These are phyloP conservation scores for Pythium insidiosum DNA, from an alignment of 352 stramenopile genomes.

Conservation along the genomic window DNA sequence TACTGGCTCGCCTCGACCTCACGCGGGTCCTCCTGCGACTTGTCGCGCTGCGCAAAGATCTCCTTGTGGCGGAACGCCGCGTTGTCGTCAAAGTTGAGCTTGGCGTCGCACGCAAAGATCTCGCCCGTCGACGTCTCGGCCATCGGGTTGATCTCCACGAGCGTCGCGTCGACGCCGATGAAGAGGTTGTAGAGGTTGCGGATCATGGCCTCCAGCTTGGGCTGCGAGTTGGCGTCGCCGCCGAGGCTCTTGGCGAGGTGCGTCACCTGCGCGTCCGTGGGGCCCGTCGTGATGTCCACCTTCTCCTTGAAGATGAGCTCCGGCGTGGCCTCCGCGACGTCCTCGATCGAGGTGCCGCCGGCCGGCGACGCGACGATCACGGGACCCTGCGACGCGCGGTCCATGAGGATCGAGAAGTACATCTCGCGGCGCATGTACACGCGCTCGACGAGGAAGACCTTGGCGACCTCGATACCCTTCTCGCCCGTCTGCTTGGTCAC, in stretches of 20 bases:
- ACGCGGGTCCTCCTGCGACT: constrained; percentile 92
- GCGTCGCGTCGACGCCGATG: constrained; percentile 92
- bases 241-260: constrained; percentile 71
- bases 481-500: constrained; percentile 93
- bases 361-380: constrained; percentile 93
- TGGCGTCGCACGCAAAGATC: constrained; percentile 96
- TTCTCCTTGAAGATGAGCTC: constrained; percentile 92
- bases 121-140: constrained; percentile 93
- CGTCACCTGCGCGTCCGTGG: constrained; percentile 75
- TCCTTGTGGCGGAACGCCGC: constrained; percentile 95
- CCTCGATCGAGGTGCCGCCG: constrained; percentile 96
- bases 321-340: constrained; percentile 91
- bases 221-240: constrained; percentile 31
- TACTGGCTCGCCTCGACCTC: constrained; percentile 92
- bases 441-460: constrained; percentile 90
- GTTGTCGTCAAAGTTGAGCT: constrained; percentile 99
- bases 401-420: constrained; percentile 99
- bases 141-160: constrained; percentile 99
- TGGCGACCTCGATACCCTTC: constrained; percentile 84
- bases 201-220: constrained; percentile 70
- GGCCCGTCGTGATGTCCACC: constrained; percentile 92
- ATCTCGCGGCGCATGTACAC: constrained; percentile 95
- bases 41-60: constrained; percentile 87
- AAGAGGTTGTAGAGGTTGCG: constrained; percentile 96
- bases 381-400: constrained; percentile 91